Percentiles rank a stretch among this genome's conserved stretches.
These are phyloP conservation scores for Plantago lanceolata DNA, from an alignment of 305 asterid genomes.

Conservation along the genomic window DNA sequence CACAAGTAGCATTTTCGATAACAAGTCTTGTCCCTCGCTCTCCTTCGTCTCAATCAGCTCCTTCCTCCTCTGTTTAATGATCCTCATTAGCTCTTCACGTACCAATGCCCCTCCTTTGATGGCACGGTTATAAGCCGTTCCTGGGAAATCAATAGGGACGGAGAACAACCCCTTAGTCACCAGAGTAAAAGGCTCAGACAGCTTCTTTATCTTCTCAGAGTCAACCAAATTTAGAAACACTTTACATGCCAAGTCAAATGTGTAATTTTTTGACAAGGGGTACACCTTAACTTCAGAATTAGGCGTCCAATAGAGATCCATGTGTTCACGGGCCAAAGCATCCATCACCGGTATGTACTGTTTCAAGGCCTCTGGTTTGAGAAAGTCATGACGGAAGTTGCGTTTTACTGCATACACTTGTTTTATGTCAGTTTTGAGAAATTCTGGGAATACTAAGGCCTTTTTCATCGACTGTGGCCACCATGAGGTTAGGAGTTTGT, in stretches of 20 bases:
- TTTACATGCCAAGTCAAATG: conserved; percentile 41
- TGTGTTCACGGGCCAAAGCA: conserved; percentile 37
- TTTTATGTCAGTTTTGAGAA: conserved; percentile 25
- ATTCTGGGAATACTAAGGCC: conserved; percentile 32
- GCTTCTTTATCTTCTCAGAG: conserved; percentile 27
- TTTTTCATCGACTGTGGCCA: conserved; percentile 48
- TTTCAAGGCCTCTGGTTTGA: conserved; percentile 45
- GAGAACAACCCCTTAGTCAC: conserved; percentile 45
- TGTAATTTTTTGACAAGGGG: conserved; percentile 35
- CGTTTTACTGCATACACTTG: conserved; percentile 38
- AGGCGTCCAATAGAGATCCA: conserved; percentile 34
- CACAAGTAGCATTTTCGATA: conserved; percentile 39
- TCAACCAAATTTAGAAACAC: conserved; percentile 36
- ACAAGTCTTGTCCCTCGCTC: conserved; percentile 26
- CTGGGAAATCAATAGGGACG: conserved; percentile 43
- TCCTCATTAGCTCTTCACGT: conserved; percentile 39
- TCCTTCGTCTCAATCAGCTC: conserved; percentile 28
- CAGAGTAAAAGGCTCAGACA: conserved; percentile 35
- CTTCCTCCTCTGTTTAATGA: conserved; percentile 39
- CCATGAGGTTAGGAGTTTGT: conserved; percentile 40
- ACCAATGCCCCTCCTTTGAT: conserved; percentile 39
- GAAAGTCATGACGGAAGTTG: conserved; percentile 46
- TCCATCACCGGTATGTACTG: conserved; percentile 48
- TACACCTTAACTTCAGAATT: conserved; percentile 31
- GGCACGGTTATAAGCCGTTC: conserved; percentile 40